Evolutionary conservation across 257 asterid genomes (phyloP), one percentile per base, ranked within the genome.

Genomic region (Dorcoceras hygrometricum): DNA sequence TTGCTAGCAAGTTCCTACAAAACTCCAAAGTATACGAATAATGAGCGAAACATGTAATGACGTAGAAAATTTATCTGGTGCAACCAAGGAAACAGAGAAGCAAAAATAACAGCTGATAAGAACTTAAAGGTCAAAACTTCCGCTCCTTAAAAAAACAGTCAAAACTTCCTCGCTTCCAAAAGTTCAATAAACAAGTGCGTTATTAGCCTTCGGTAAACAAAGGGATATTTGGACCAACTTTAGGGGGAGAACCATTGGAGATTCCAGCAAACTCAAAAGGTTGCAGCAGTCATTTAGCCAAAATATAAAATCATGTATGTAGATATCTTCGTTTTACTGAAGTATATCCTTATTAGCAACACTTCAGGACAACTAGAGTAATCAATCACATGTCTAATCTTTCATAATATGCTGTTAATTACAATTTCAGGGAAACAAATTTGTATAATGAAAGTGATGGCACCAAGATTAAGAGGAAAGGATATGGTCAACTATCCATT

Each of bases 1-100:
- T 84, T 87, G 70, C 68, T 80, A 0, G 78, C 81, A 27, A 92
- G 78, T 73, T 87, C 91, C 97, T 87, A 66, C 34, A 67, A 66
- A 67, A 66, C 59, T 67, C 61, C 59, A 58, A 71, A 39, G 66
- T 57, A 65, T 56, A 16, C 10, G 22, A 36, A 73, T 34, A 23
- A 23, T 23, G 27, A 73, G 65, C 20, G n/a, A 48, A 36, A 36
- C 46, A 36, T 36, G 46, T 36, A n/a, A 36, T 43, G 51, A 43
- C 16, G 51, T 19, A 43, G 51, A 43, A 36, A 43, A 43, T 43
- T 61, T 53, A 36, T 20, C 11, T 46, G 32, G 5, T 54, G 23
- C 10, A 48, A 39, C 39, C 23, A 56, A 23, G 48, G 51, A 19
- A 39, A 31, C 3, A 69, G 56, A 19, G 8, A 5, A 59, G 18